These are phyloP conservation scores for Vanderwaltozyma yarrowii DNA, from an alignment of 805 yeast genomes.

Conservation along the genomic window DNA sequence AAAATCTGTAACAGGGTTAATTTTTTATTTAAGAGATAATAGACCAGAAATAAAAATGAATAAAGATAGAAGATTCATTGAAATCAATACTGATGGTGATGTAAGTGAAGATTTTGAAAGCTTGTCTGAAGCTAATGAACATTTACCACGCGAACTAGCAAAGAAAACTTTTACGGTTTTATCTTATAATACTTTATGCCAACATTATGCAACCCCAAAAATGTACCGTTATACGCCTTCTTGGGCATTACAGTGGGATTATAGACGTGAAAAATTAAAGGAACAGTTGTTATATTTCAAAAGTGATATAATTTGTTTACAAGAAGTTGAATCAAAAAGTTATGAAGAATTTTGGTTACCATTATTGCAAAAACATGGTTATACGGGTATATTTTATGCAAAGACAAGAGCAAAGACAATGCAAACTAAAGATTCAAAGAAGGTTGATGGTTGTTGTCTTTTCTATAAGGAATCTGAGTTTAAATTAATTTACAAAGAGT, in stretches of 20 bases:
- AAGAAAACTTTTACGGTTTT: constrained; percentile 56
- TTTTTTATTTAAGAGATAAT: constrained; percentile 71
- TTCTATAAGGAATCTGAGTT: constrained; percentile 67
- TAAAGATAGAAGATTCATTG: constrained; percentile 74
- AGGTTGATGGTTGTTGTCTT: constrained; percentile 98
- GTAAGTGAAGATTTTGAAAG: constrained; percentile 21
- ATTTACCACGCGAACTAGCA: constrained; percentile 14
- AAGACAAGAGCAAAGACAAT: constrained; percentile 90
- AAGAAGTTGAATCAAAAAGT: constrained; percentile 86
- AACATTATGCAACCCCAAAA: constrained; percentile 86
- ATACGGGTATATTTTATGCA: constrained; percentile 70
- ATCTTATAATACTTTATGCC: constrained; percentile 89
- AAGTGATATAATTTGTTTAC: constrained; percentile 80
- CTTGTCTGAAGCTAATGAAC: constrained; percentile 23
- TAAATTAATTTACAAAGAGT: constrained; percentile 56
- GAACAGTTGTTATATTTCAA: constrained; percentile 57
- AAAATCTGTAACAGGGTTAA: constrained; percentile 76
- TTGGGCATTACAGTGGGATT: constrained; percentile 95
- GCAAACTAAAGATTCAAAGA: constrained; percentile 68
- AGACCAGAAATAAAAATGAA: constrained; percentile 60
- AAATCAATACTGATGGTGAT: constrained; percentile 70
- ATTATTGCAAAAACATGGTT: constrained; percentile 59
- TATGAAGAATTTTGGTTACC: constrained; percentile 84
- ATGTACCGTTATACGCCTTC: constrained; percentile 92
- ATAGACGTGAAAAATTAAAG: constrained; percentile 65